Evolutionary conservation across 805 yeast species (phyloP).

Genomic region (Wickerhamiella hasegawae): DNA sequence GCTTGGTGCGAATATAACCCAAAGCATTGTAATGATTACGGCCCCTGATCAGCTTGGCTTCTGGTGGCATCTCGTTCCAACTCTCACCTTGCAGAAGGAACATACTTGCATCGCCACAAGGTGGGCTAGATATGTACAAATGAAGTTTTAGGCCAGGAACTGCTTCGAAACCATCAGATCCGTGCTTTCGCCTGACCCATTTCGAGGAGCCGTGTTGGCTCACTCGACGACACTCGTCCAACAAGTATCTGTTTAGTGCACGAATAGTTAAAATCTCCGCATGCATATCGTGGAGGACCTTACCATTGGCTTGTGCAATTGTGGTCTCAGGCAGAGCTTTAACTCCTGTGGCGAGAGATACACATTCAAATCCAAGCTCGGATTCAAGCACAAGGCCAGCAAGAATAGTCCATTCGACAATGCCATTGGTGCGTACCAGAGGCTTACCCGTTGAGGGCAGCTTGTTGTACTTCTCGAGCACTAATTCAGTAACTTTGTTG

Average conservation of each 20-base stretch:
- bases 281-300: conserved; percentile 70
- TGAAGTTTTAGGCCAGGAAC: conserved; percentile 28
- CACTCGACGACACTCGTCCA: conserved; percentile 30
- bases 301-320: conserved; percentile 35
- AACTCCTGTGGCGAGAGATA: conserved; percentile 65
- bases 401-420: conserved; percentile 68
- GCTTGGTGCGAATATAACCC: conserved; percentile 78
- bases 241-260: conserved; percentile 44
- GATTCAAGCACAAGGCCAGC: conserved; percentile 45
- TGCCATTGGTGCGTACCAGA: conserved; percentile 40
- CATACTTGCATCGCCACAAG: conserved; percentile 87
- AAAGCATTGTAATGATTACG: conserved; percentile 13
- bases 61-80: conserved; percentile 5
- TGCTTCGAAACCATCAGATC: not conserved
- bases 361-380: conserved; percentile 17
- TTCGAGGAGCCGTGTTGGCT: conserved; percentile 7
- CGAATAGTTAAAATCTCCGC: conserved; percentile 72
- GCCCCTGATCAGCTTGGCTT: conserved; percentile 9
- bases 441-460: conserved; percentile 41
- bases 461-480: conserved; percentile 11
- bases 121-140: conserved; percentile 55
- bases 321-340: conserved; percentile 49
- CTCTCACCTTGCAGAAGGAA: conserved; percentile 19
- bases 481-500: conserved; percentile 4
- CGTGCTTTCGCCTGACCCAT: too few relatives aligned